Percentiles rank a stretch among this genome's conserved stretches.
Evolutionary conservation across 2,329 filamentous ascomycete species (phyloP).

Genomic region (Ophiostoma sp.): DNA sequence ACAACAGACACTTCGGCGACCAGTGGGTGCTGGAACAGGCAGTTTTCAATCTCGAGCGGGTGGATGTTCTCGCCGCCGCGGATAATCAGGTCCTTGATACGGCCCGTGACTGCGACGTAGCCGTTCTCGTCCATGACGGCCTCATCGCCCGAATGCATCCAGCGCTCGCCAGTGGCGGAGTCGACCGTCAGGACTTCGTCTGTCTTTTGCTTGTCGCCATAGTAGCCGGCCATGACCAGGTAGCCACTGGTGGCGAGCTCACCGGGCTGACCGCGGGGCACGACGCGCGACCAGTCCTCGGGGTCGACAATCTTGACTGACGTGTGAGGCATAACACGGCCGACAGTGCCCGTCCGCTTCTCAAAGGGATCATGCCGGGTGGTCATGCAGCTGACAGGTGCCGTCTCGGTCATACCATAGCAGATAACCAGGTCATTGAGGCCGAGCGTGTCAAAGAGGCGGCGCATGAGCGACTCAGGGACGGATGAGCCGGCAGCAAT

Average conservation of each 20-base stretch:
- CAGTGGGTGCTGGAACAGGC: constrained; percentile 68
- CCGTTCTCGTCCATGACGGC: constrained; percentile 80
- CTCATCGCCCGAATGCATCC: constrained; percentile 95
- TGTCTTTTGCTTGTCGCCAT: constrained; percentile 69
- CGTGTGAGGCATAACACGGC: constrained; percentile 81
- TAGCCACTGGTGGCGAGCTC: constrained; percentile 86
- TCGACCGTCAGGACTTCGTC: constrained; percentile 52
- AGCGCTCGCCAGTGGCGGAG: constrained; percentile 51
- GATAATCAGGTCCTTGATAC: constrained; percentile 96
- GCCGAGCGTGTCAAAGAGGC: constrained; percentile 71
- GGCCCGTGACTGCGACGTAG: constrained; percentile 83
- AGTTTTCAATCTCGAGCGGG: constrained; percentile 89
- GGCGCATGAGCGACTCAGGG: constrained; percentile 76
- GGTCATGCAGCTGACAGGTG: constrained; percentile 79
- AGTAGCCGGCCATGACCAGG: constrained; percentile 89
- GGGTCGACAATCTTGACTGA: constrained; percentile 73
- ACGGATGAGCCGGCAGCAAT: constrained; percentile 89
- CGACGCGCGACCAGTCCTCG: constrained; percentile 54
- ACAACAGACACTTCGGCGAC: constrained; percentile 80
- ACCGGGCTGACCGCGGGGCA: constrained; percentile 68
- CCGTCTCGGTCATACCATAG: constrained; percentile 95
- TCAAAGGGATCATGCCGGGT: constrained; percentile 70
- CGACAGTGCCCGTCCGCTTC: constrained; percentile 74
- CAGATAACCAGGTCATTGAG: constrained; percentile 84
- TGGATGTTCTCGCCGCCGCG: constrained; percentile 95